Conservation (phyloP, 345 rosid species). For the Melaleuca alternifolia region DNA sequence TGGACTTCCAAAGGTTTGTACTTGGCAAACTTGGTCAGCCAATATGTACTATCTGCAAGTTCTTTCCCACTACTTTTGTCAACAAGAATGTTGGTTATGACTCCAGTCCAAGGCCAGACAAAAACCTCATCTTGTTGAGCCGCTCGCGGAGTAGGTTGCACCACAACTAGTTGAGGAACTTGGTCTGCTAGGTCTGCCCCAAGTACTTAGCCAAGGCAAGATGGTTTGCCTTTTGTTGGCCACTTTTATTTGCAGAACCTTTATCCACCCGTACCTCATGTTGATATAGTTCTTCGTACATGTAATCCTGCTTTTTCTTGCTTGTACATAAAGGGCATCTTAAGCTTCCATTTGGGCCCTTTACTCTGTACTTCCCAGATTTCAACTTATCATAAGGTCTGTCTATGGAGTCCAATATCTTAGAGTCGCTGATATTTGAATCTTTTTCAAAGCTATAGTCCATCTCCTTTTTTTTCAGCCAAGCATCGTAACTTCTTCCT, state of each 20-base stretch:
- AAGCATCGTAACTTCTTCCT: too few relatives aligned
- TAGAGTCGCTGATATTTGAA: conserved; percentile 71
- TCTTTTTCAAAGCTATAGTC: too few relatives aligned
- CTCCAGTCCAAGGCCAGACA: too few relatives aligned
- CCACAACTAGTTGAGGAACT: conserved; percentile 3
- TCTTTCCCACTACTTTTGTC: too few relatives aligned
- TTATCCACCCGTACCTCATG: conserved; percentile 79
- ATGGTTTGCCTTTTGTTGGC: conserved; percentile 63
- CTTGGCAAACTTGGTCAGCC: too few relatives aligned
- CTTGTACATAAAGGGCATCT: too few relatives aligned
- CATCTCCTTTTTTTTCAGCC: conserved; percentile 26
- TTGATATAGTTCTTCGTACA: conserved; percentile 60
- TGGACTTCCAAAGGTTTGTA: conserved; percentile 52
- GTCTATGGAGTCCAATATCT: conserved; percentile 39
- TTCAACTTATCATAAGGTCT: conserved; percentile 46
- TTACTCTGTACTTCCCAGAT: conserved; percentile 43
- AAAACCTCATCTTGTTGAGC: too few relatives aligned
- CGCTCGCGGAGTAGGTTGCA: too few relatives aligned
- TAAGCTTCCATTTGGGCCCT: too few relatives aligned
- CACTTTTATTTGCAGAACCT: conserved; percentile 62
- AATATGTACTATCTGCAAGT: too few relatives aligned
- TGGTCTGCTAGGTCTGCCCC: conserved; percentile 45
- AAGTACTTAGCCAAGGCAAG: conserved; percentile 60
- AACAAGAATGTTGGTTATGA: too few relatives aligned
- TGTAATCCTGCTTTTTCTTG: too few relatives aligned